Percentiles rank a stretch among this genome's conserved stretches.
phyloP scores from a whole-genome alignment of 345 rosid genomes.

The Populus nigra region DNA sequence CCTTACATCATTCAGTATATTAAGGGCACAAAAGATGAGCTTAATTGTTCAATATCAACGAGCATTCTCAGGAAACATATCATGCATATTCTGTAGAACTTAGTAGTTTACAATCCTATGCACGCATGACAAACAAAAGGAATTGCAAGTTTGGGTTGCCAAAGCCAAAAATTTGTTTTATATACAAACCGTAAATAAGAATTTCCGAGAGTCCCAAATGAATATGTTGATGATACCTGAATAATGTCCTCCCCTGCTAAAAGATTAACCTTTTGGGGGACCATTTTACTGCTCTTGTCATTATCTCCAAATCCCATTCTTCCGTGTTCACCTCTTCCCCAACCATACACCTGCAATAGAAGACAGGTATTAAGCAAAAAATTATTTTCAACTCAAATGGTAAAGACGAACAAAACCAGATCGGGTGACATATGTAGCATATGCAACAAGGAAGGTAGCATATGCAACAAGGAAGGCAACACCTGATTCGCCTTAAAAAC shows the following conservation, averaged over 20 bases:
- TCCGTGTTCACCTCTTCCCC: constrained; percentile 99
- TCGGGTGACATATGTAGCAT: not conserved
- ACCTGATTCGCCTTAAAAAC: not conserved
- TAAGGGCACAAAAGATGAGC: not conserved
- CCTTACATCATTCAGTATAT: not conserved
- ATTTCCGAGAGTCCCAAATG: not conserved
- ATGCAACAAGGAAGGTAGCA: not conserved
- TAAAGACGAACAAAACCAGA: not conserved
- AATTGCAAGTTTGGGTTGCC: not conserved
- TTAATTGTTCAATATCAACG: not conserved
- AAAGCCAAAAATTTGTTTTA: not conserved
- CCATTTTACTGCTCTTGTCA: constrained; percentile 98
- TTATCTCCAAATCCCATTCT: constrained; percentile 98
- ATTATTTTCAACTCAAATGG: not conserved
- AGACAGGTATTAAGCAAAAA: not conserved
- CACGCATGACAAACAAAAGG: not conserved
- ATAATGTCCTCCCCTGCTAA: constrained; percentile 74
- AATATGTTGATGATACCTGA: constrained; percentile 45
- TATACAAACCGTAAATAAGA: not conserved
- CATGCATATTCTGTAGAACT: not conserved
- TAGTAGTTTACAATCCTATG: not conserved
- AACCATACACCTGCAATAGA: constrained; percentile 70
- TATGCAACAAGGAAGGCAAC: no score
- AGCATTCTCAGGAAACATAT: not conserved
- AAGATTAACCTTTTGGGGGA: constrained; percentile 89